A percentile compares a stretch with the other conserved stretches of the same genome.
These are phyloP conservation scores for Linum tenue DNA, from an alignment of 345 rosid species.

Conservation along the genomic window DNA sequence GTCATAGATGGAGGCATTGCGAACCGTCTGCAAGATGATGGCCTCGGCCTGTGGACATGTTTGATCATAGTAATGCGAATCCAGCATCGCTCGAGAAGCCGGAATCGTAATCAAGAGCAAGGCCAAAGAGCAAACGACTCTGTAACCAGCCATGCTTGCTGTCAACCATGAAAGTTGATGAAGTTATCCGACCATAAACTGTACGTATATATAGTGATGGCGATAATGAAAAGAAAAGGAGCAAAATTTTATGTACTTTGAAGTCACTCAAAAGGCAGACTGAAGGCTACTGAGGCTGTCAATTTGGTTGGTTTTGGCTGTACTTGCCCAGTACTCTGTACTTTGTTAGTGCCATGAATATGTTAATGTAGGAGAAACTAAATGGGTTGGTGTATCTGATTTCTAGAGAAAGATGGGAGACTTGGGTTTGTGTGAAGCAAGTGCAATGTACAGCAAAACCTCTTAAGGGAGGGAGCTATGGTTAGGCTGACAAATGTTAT, in stretches of 20 bases:
- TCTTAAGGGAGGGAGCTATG: too few species aligned
- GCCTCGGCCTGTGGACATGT: constrained; percentile 65
- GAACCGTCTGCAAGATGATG: constrained; percentile 46
- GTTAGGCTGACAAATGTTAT: background rate
- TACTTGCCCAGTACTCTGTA: constrained; percentile 19
- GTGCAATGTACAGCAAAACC: too few species aligned
- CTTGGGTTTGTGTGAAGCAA: background rate
- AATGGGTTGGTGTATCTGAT: background rate
- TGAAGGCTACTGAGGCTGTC: background rate
- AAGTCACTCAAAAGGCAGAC: constrained; percentile 47
- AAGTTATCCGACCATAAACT: background rate
- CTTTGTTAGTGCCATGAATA: too few species aligned
- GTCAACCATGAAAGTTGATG: constrained; percentile 5
- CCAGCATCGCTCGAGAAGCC: constrained; percentile 30
- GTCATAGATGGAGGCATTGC: constrained; percentile 51
- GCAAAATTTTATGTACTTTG: constrained; percentile 30
- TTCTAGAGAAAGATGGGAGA: background rate
- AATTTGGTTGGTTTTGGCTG: constrained; percentile 2
- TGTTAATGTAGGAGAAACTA: background rate
- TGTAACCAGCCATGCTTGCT: constrained; percentile 21
- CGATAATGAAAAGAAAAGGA: background rate
- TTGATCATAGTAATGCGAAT: constrained; percentile 48
- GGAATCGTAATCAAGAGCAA: constrained; percentile 22
- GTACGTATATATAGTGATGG: constrained; percentile 20
- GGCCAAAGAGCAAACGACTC: constrained; percentile 11